These are phyloP conservation scores for Gautieria morchelliformis DNA, from an alignment of 768 basidiomycete genomes.

Conservation along the genomic window DNA sequence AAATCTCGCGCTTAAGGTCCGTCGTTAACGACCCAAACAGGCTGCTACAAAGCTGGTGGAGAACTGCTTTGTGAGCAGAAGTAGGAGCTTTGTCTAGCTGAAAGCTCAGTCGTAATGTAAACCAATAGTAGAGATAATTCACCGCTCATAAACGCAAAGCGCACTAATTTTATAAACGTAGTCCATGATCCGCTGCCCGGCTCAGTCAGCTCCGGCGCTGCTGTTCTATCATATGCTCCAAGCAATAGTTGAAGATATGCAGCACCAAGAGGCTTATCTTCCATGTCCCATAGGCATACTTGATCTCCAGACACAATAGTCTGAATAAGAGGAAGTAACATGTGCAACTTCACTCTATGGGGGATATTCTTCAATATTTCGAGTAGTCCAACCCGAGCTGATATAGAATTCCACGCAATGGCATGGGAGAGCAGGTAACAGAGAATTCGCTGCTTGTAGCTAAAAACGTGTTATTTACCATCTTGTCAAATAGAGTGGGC, in stretches of 20 bases:
- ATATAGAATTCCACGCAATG: conserved; percentile 40
- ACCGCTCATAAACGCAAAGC: conserved; percentile 40
- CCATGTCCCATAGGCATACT: not conserved
- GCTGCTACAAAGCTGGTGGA: conserved; percentile 37
- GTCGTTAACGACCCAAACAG: conserved; percentile 45
- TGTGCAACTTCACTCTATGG: conserved; percentile 39
- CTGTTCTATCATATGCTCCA: conserved; percentile 38
- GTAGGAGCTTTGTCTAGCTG: conserved; percentile 30
- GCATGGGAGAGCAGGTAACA: conserved; percentile 79
- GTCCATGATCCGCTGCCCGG: conserved; percentile 38
- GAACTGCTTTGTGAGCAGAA: not conserved
- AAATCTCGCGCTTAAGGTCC: conserved; percentile 47
- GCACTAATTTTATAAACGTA: conserved; percentile 35
- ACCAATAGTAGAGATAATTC: not conserved
- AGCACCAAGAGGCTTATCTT: conserved; percentile 10
- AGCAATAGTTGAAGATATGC: conserved; percentile 13
- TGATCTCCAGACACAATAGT: not conserved
- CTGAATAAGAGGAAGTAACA: conserved; percentile 52
- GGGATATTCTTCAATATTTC: conserved; percentile 35
- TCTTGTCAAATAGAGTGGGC: not conserved
- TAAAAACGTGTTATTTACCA: conserved; percentile 18
- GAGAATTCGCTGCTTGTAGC: conserved; percentile 61
- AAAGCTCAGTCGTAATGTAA: conserved; percentile 6
- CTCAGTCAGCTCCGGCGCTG: conserved; percentile 36
- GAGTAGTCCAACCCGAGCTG: conserved; percentile 47